Conservation (phyloP, 768 basidiomycete genomes). For the Hemileccinum impolitum region DNA sequence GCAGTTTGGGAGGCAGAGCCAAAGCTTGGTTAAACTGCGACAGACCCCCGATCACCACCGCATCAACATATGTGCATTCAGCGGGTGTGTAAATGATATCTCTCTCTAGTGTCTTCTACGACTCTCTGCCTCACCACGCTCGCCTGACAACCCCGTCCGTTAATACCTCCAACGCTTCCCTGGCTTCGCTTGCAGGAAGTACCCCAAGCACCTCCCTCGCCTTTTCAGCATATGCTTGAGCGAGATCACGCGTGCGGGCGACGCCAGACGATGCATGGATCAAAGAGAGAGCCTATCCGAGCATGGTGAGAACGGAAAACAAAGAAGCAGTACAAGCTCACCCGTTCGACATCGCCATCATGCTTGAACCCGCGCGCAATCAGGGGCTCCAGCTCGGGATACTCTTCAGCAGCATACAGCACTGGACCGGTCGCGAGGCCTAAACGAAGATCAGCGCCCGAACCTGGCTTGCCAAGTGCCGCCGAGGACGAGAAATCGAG, state of each 20-base stretch:
- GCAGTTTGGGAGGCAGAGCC: slow-evolving; percentile 1
- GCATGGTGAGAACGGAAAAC: neutral
- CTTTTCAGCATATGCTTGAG: slow-evolving; percentile 67
- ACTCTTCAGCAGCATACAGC: slow-evolving; percentile 83
- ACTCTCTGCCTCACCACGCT: slow-evolving; percentile 37
- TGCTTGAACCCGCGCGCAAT: slow-evolving; percentile 75
- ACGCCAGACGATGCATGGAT: slow-evolving; percentile 64
- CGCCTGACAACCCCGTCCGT: slow-evolving; percentile 65
- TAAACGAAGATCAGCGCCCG: slow-evolving; percentile 75
- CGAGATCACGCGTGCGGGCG: slow-evolving; percentile 74
- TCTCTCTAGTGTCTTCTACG: neutral
- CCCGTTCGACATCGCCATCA: slow-evolving; percentile 78
- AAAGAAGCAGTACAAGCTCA: slow-evolving; percentile 33
- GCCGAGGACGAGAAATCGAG: slow-evolving; percentile 85
- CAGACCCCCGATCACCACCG: slow-evolving; percentile 24
- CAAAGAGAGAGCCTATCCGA: slow-evolving; percentile 57
- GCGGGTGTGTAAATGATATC: too few relatives aligned
- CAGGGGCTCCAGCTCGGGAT: slow-evolving; percentile 69
- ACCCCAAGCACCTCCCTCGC: slow-evolving; percentile 65
- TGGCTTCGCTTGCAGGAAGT: slow-evolving; percentile 81
- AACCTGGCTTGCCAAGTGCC: slow-evolving; percentile 83
- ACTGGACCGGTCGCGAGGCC: slow-evolving; percentile 86
- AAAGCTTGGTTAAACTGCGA: neutral
- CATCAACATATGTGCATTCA: too few relatives aligned
- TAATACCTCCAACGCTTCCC: slow-evolving; percentile 68